Percentiles rank a stretch among this genome's conserved stretches.
Evolutionary conservation across 2,329 filamentous ascomycete genomes (phyloP).

Genomic region (Fusarium tjaetaba): DNA sequence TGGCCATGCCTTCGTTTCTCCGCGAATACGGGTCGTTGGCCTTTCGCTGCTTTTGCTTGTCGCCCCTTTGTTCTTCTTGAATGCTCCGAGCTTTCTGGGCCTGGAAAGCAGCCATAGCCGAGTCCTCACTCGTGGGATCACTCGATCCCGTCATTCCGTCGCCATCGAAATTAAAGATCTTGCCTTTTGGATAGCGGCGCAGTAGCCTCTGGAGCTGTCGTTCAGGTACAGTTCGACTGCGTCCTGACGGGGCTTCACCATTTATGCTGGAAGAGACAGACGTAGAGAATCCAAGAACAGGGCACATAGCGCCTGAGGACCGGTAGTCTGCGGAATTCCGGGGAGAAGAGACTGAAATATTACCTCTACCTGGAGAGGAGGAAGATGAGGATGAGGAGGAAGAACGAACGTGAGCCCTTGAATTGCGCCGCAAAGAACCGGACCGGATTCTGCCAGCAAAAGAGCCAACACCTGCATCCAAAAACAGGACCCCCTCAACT

Average conservation of each 20-base stretch:
- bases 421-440: neutral
- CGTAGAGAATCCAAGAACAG: constrained; percentile 53
- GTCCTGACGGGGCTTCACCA: constrained; percentile 27
- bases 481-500: constrained; percentile 50
- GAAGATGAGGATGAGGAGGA: constrained; percentile 21
- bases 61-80: neutral
- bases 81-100: neutral
- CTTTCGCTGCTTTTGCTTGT: neutral
- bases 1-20: constrained; percentile 32
- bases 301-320: constrained; percentile 32
- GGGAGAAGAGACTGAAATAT: constrained; percentile 10
- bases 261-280: constrained; percentile 48
- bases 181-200: constrained; percentile 56
- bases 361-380: neutral
- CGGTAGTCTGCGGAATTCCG: constrained; percentile 40
- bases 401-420: neutral
- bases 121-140: constrained; percentile 45
- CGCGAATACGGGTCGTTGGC: constrained; percentile 18
- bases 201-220: constrained; percentile 16
- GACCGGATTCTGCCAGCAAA: constrained; percentile 14
- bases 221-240: neutral
- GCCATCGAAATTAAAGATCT: constrained; percentile 57
- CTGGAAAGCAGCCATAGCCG: neutral
- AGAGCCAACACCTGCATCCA: constrained; percentile 46
- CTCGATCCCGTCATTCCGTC: constrained; percentile 49